phyloP scores from a whole-genome alignment of 1,284 basidiomycete species.

The Meripilus lineatus region DNA sequence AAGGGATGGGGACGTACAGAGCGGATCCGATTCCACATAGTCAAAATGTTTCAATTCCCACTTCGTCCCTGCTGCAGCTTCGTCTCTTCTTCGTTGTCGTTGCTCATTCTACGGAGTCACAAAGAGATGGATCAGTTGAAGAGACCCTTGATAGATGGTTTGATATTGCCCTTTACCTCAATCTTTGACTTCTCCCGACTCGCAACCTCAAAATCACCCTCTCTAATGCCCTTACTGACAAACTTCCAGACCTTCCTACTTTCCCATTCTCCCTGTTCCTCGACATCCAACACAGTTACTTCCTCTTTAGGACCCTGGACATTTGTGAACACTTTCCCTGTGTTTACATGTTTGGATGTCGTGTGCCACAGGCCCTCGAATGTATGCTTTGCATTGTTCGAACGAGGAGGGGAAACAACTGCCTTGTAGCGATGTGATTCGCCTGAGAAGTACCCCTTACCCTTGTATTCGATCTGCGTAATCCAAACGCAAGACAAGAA shows the following conservation, averaged over 20 bases:
- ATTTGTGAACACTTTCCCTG: conserved; percentile 55
- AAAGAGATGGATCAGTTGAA: too few relatives aligned
- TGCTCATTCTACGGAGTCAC: conserved; percentile 72
- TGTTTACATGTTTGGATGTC: conserved; percentile 51
- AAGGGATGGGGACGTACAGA: conserved; percentile 46
- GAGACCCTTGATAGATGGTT: not conserved
- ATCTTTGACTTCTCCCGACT: conserved; percentile 88
- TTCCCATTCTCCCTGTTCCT: conserved; percentile 80
- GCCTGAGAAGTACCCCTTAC: conserved; percentile 92
- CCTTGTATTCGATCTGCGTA: conserved; percentile 81
- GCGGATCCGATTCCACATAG: conserved; percentile 60
- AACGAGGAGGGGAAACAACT: conserved; percentile 44
- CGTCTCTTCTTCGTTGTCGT: conserved; percentile 84
- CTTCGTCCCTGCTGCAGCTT: conserved; percentile 62
- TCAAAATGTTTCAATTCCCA: conserved; percentile 81
- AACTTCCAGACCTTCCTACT: conserved; percentile 82
- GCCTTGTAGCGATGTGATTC: conserved; percentile 95
- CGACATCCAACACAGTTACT: conserved; percentile 54
- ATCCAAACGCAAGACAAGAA: not conserved
- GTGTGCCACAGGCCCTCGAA: conserved; percentile 91
- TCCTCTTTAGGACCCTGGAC: conserved; percentile 67
- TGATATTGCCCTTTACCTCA: conserved; percentile 77
- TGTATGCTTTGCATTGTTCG: conserved; percentile 42
- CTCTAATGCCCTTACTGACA: conserved; percentile 89
- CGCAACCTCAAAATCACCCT: conserved; percentile 90